Conservation (phyloP, 1,284 basidiomycete genomes). For the Apiotrichum porosum region DNA sequence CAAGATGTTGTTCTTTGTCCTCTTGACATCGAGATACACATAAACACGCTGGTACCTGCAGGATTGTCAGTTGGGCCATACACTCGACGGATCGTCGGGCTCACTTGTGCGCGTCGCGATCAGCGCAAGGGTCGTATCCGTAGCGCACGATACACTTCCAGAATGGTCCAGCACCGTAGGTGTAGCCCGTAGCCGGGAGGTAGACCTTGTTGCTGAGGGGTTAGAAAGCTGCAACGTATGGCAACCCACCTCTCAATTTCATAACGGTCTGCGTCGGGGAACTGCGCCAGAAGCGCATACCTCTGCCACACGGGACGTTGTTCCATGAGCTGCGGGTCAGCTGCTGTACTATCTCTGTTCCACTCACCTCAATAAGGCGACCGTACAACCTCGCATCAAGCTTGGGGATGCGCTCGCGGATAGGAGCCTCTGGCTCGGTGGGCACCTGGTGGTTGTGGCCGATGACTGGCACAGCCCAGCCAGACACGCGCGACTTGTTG, state of each 20-base stretch:
- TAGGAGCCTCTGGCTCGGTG: slow-evolving; percentile 56
- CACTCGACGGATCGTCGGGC: slow-evolving; percentile 22
- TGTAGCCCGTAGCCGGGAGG: slow-evolving; percentile 58
- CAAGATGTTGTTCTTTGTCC: slow-evolving; percentile 19
- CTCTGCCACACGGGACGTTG: slow-evolving; percentile 86
- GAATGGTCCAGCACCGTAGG: slow-evolving; percentile 91
- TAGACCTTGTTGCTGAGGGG: slow-evolving; percentile 51
- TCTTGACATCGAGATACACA: slow-evolving; percentile 51
- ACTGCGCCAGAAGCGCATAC: slow-evolving; percentile 73
- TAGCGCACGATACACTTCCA: slow-evolving; percentile 81
- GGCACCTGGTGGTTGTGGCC: slow-evolving; percentile 53
- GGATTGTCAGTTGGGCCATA: no score
- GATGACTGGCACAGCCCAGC: slow-evolving; percentile 22
- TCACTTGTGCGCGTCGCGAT: slow-evolving; percentile 68
- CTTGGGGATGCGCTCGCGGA: slow-evolving; percentile 47
- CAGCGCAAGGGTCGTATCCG: slow-evolving; percentile 79
- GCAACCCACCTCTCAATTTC: slow-evolving; percentile 17
- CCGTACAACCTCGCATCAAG: slow-evolving; percentile 56
- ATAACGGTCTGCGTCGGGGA: slow-evolving; percentile 55
- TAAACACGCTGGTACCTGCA: slow-evolving; percentile 74
- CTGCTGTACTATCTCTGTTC: neutral
- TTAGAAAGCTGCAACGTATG: no score
- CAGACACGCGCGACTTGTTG: slow-evolving; percentile 28
- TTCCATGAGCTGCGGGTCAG: slow-evolving; percentile 46
- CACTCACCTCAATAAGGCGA: no score